Percentiles rank a stretch among this genome's conserved stretches.
Conservation (phyloP, 1,284 basidiomycete species). For the Ceratobasidium sp. region DNA sequence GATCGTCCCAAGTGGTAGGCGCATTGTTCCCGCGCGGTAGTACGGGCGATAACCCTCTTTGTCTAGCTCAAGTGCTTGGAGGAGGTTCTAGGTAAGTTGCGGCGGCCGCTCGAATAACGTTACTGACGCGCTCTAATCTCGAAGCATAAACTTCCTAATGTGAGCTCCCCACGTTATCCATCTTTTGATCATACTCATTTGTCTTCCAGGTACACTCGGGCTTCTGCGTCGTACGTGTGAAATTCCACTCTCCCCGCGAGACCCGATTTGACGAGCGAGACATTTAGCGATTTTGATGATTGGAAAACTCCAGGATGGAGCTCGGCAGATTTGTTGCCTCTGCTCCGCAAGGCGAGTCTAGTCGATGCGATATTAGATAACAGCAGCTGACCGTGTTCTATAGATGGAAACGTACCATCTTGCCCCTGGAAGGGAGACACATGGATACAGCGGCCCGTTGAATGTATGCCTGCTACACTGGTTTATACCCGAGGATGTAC, state of each 20-base stretch:
- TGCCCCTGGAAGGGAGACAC: conserved; percentile 14
- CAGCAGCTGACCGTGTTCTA: not conserved
- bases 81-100: conserved; percentile 41
- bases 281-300: conserved; percentile 33
- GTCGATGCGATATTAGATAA: not conserved
- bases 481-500: not conserved
- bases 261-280: not conserved
- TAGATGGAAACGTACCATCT: conserved; percentile 42
- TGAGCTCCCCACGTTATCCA: not conserved
- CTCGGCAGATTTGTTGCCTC: conserved; percentile 29
- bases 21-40: not conserved
- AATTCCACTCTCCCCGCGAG: not conserved
- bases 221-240: conserved; percentile 40
- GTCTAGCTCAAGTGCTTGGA: conserved; percentile 17
- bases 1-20: conserved; percentile 31
- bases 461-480: conserved; percentile 10
- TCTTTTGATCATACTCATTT: not conserved
- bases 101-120: too few species aligned
- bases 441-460: conserved; percentile 37
- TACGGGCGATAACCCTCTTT: not conserved
- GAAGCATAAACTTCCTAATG: conserved; percentile 41
- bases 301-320: conserved; percentile 43
- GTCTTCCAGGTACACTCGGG: conserved; percentile 32
- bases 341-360: conserved; percentile 33
- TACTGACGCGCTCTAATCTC: not conserved